These are phyloP conservation scores for Lepidium campestre DNA, from an alignment of 441 rosid species.

Conservation along the genomic window DNA sequence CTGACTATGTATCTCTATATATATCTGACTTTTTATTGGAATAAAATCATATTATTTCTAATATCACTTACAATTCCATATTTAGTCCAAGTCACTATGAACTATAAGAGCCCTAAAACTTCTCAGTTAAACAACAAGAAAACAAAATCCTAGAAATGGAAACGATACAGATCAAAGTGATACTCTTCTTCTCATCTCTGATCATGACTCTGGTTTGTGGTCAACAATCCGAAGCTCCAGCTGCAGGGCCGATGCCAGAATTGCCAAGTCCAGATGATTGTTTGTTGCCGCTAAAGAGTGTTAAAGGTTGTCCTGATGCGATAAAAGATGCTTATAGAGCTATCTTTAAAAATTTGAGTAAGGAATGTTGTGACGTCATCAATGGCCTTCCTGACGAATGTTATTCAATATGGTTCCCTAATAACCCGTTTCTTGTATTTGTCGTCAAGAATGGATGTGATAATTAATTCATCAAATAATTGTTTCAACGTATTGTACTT, in stretches of 20 bases:
- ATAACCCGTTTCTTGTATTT: too few relatives aligned
- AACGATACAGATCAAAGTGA: slow-evolving; percentile 3
- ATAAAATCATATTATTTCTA: too few relatives aligned
- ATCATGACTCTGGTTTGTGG: background rate
- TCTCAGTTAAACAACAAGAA: background rate
- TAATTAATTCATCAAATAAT: too few relatives aligned
- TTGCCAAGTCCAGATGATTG: slow-evolving; percentile 8
- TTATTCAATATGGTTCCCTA: background rate
- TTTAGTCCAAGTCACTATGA: background rate
- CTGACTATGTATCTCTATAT: too few relatives aligned
- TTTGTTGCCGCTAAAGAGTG: background rate
- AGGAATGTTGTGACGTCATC: background rate
- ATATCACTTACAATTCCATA: background rate
- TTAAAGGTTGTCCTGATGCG: slow-evolving; percentile 11
- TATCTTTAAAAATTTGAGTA: background rate
- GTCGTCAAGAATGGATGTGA: too few relatives aligned
- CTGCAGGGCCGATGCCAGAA: background rate
- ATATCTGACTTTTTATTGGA: too few relatives aligned
- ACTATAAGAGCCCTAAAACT: background rate
- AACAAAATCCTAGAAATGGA: background rate
- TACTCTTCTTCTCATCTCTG: background rate
- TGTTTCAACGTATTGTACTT: too few relatives aligned
- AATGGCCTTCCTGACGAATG: background rate
- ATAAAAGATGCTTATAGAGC: background rate
- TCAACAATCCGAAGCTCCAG: background rate